A percentile compares a stretch with the other conserved stretches of the same genome.
phyloP scores from a whole-genome alignment of 1,284 basidiomycete species.

The Phylloboletellus chloephorus region DNA sequence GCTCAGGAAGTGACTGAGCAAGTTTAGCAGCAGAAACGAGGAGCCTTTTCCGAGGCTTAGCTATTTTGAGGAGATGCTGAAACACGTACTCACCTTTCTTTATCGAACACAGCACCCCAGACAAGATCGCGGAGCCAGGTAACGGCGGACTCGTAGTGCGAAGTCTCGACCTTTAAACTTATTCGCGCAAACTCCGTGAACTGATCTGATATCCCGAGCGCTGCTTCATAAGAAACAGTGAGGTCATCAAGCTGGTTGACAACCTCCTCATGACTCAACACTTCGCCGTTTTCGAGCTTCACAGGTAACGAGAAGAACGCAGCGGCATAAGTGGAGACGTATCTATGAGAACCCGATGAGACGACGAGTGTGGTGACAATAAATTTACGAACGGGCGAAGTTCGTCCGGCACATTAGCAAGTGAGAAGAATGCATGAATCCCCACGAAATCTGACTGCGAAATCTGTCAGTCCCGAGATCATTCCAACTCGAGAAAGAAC shows the following conservation, averaged over 20 bases:
- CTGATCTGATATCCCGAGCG: constrained; percentile 62
- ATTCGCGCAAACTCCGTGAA: constrained; percentile 79
- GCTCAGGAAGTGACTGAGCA: constrained; percentile 86
- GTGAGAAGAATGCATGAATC: constrained; percentile 75
- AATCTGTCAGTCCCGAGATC: constrained; percentile 7
- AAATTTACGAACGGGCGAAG: constrained; percentile 64
- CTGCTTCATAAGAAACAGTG: constrained; percentile 82
- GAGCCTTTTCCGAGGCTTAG: constrained; percentile 47
- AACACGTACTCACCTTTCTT: constrained; percentile 59
- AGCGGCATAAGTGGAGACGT: constrained; percentile 78
- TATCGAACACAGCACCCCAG: constrained; percentile 77
- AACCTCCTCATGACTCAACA: constrained; percentile 83
- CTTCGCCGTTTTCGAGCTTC: constrained; percentile 61
- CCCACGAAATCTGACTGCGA: constrained; percentile 86
- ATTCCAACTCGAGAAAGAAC: constrained; percentile 16
- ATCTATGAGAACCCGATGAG: constrained; percentile 39
- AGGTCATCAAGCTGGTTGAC: constrained; percentile 88
- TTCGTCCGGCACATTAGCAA: constrained; percentile 62
- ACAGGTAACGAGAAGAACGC: constrained; percentile 91
- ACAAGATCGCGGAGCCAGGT: constrained; percentile 88
- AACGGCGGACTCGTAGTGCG: constrained; percentile 78
- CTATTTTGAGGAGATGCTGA: background rate
- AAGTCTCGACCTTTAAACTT: constrained; percentile 79
- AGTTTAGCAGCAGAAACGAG: constrained; percentile 86
- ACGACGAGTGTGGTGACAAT: constrained; percentile 1